A percentile compares a stretch with the other conserved stretches of the same genome.
These are phyloP conservation scores for Logfia minima DNA, from an alignment of 129 eudicot genomes.

Conservation along the genomic window DNA sequence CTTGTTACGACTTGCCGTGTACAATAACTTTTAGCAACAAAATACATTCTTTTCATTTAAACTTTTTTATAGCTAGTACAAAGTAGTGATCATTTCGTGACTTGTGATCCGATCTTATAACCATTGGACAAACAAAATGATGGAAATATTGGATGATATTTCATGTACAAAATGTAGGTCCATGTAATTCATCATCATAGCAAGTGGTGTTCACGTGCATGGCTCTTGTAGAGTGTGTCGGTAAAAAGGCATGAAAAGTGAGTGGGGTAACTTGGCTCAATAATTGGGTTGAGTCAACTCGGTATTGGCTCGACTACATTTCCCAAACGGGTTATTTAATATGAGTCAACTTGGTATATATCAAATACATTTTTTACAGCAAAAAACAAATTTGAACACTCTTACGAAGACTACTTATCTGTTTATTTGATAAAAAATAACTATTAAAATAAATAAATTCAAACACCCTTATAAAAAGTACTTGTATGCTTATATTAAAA, in stretches of 20 bases:
- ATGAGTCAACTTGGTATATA: too few species aligned
- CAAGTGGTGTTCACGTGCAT: slow-evolving; percentile 11
- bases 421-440: too few species aligned
- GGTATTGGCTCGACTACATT: not conserved
- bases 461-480: too few species aligned
- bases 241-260: not conserved
- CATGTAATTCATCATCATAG: not conserved
- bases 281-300: not conserved
- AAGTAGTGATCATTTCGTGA: not conserved
- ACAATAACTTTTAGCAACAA: not conserved
- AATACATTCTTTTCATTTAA: not conserved
- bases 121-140: not conserved
- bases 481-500: too few species aligned
- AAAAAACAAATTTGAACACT: too few species aligned
- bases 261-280: slow-evolving; percentile 4
- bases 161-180: not conserved
- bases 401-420: too few species aligned
- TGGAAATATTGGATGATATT: not conserved
- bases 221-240: not conserved
- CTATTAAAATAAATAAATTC: too few species aligned
- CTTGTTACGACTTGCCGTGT: not conserved
- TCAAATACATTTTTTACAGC: too few species aligned
- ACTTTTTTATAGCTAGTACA: too few species aligned
- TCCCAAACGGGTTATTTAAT: not conserved
- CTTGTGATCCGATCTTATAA: slow-evolving; percentile 3